A percentile compares a stretch with the other conserved stretches of the same genome.
Evolutionary conservation across 805 yeast species (phyloP).

Genomic region (Yarrowia yakushimensis): DNA sequence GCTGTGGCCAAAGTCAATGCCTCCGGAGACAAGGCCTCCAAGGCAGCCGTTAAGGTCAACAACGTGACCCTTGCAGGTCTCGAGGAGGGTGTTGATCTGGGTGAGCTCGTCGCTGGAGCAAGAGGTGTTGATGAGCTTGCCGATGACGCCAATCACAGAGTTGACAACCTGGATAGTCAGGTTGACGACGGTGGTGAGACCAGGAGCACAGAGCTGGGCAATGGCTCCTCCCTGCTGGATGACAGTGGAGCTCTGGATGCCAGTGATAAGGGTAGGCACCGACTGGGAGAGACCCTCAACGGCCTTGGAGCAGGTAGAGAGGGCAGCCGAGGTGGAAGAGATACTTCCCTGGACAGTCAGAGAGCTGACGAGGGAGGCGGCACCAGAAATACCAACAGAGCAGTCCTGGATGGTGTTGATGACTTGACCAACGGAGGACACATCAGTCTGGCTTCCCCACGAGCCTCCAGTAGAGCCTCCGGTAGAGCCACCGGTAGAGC

Average conservation of each 20-base stretch:
- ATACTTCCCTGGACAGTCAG: neutral
- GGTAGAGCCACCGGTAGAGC: neutral
- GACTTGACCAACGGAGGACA: neutral
- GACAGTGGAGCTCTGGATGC: neutral
- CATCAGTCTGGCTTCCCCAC: neutral
- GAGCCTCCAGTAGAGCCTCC: neutral
- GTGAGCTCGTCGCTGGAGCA: neutral
- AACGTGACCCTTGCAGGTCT: neutral
- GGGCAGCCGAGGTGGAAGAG: neutral
- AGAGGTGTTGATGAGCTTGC: neutral
- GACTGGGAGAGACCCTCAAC: neutral
- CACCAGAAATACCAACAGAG: neutral
- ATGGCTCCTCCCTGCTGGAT: neutral
- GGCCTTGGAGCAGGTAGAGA: neutral
- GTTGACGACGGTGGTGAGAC: neutral
- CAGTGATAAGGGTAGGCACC: neutral
- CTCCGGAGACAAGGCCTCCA: neutral
- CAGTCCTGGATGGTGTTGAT: conserved; percentile 6
- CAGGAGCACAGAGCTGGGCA: conserved; percentile 1
- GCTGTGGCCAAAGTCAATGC: neutral
- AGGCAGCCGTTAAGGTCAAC: conserved; percentile 2
- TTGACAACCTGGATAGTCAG: neutral
- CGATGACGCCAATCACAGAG: neutral
- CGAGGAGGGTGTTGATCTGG: neutral
- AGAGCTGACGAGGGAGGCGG: neutral